A percentile compares a stretch with the other conserved stretches of the same genome.
Evolutionary conservation across 257 asterid genomes (phyloP).

Genomic region (Capsicum baccatum): DNA sequence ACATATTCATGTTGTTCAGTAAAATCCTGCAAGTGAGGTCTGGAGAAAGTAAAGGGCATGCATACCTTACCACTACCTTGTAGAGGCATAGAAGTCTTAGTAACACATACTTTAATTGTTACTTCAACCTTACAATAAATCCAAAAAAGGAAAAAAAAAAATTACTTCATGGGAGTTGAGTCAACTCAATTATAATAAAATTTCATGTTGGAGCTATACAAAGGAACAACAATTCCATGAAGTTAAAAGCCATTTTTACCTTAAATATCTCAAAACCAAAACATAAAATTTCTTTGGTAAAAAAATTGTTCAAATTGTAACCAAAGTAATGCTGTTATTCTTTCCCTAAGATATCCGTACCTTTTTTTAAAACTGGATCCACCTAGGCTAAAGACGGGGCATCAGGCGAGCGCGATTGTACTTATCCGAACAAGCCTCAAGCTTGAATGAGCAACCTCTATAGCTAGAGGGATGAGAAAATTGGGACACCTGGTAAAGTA

Average conservation of each 20-base stretch:
- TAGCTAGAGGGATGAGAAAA: constrained; percentile 69
- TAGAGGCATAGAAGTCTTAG: background rate
- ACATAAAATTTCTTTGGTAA: constrained; percentile 1
- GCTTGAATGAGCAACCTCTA: background rate
- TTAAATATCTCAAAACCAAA: background rate
- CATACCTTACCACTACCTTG: too few relatives aligned
- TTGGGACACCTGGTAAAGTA: constrained; percentile 64
- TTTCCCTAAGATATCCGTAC: background rate
- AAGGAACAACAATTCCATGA: background rate
- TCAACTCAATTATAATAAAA: background rate
- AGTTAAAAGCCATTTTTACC: background rate
- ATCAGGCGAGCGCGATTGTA: too few relatives aligned
- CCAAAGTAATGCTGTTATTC: background rate
- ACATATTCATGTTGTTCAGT: too few relatives aligned
- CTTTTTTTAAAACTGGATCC: background rate
- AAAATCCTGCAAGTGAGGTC: too few relatives aligned
- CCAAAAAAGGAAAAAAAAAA: background rate
- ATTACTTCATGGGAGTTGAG: background rate
- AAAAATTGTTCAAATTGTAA: background rate
- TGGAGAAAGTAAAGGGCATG: too few relatives aligned
- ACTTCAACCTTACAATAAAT: background rate
- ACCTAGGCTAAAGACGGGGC: too few relatives aligned
- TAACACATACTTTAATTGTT: background rate
- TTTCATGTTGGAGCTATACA: background rate
- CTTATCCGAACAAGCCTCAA: too few relatives aligned